Evolutionary conservation across 2,329 filamentous ascomycete species (phyloP), one percentile per base, ranked within the genome.

Genomic region (Pezicula rhizophila): DNA sequence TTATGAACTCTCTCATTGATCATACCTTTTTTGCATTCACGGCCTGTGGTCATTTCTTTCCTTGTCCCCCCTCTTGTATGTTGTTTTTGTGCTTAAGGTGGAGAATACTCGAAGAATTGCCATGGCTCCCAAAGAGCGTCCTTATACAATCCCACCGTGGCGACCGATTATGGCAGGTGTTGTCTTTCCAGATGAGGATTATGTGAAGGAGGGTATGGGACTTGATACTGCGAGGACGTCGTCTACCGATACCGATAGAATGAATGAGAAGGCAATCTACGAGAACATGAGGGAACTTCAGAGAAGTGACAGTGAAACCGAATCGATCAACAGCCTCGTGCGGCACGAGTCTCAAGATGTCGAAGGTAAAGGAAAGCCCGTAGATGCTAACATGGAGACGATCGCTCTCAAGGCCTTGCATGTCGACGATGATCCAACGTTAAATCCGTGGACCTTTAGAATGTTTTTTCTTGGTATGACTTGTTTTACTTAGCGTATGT

Each of bases 391-490:
- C 31, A 53, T 53, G 51, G 48, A 53, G 34, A 42, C 44, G 11
- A 53, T 53, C 42, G 51, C 48, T 25, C 43, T 51, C 18, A 48
- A 48, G 31, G 51, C 49, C 20, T 35, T 51, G 18, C 48, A 45
- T 23, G 35, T 53, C 18, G 55, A 52, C n/a, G 55, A 59, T 47
- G 54, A 57, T 14, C 48, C 54, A 18, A 52, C 48, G 11, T 28
- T 58, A 15, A 57, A 59, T 39, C 57, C 55, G 12, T 66, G 64
- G 57, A 72, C 69, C 3, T 70, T 71, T 35, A 60, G 69, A 17
- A 62, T 63, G 38, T 60, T 66, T 42, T 68, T 70, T 42, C 54
- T 71, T 10, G 69, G 67, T 64, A 48, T 45, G 38, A 23, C 25
- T 25, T 20, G 8, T 2, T 10, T 37, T 8, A 11, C 2, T 23